Evolutionary conservation across 2,329 filamentous ascomycete species (phyloP), one percentile per base, ranked within the genome.

Genomic region (Ophiostoma sp.): DNA sequence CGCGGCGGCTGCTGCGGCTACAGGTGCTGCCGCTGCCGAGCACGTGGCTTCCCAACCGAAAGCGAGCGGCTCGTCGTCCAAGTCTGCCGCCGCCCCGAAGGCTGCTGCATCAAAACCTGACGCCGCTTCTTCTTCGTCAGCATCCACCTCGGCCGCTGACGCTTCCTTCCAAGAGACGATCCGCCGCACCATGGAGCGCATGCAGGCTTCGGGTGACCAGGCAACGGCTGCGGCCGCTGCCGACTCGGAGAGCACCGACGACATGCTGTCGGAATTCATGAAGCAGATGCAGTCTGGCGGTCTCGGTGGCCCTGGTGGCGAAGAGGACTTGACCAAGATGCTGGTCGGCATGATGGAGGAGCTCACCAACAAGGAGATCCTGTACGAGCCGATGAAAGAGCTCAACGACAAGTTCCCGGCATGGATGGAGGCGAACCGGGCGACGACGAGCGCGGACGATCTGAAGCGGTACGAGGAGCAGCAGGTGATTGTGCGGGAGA

Each of bases 371-470:
- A 98, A 97, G 85, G 96, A 98, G 78, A 98, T 99, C 76, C 84
- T 99, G 69, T 98, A 98, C 81, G 95, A 99, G 84, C 96, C 96
- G 2, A 98, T 99, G 94, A 97, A 97, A 85, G 96, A 99, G 83
- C 85, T 99, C 66, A 85, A 97, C 81, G 92, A 93, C 71, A 98
- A 98, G 82, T 99, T 96, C 80, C 95, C 95, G 0, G 90, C 84
- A 1, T 99, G 96, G 95, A 87, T 99, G 81, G 88, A 88, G 78
- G 91, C 93, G 83, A 95, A 98, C 81, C 86, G 86, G 77, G 87
- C 84, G 55, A 89, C 85, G 31, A 90, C 90, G 70, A 83, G 90
- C 1, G 82, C 87, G 70, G 93, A 92, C 68, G 95, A 98, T 79
- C 81, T 94, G 80, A 89, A 90, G 79, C 86, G 94, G 74, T 98